Base-by-base conservation (phyloP, 2,329 filamentous ascomycete genomes). In the Alternaria sp. region DNA sequence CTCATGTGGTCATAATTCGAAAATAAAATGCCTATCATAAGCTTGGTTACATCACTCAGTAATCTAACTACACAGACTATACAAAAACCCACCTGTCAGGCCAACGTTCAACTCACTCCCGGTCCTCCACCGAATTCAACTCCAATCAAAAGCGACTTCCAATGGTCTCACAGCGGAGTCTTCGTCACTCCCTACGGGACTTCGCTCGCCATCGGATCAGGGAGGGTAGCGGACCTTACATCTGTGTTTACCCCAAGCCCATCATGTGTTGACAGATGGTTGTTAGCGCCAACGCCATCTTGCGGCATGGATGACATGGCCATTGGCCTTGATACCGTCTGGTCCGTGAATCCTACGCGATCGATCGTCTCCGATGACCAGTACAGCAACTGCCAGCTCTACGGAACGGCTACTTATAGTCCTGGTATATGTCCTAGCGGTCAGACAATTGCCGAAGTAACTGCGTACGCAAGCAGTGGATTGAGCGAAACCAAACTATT, bases 181-280 rank as follows among this genome's bases (percentile, higher is more conserved):
- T 49, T 25, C 5, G 4, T 36, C 14, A 34, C 46, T 0, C 4
- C 46, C 1, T 36, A 2, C 5, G 46, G 30, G 9, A 36, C 28
- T 2, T 3, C 10, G 0, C 4, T 18, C 2, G 4, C 30, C 3
- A 12, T 49, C 0, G 18, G 16, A 5, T 2, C 9, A 22, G 2
- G 2, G 30, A 49, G 34, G 3, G 18, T 49, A 0, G 18, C 46
- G 0, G 30, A 34, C 12, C 14, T 34, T 3, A 49, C 46, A 6
- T 25, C 28, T 5, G 14, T 49, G 11, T 12, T 22, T 18, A 49
- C 45, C 1, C 45, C 45, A 2, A 3, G 0, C 8, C 4, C 18
- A 1, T 22, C 28, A 4, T 49, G 45, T 4, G 1, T 22, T 3
- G 18, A 49, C 12, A 34, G 28, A 34, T 49, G 45, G 45, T 4